Conservation (phyloP, 1,284 basidiomycete genomes). For the Moesziomyces antarcticus region DNA sequence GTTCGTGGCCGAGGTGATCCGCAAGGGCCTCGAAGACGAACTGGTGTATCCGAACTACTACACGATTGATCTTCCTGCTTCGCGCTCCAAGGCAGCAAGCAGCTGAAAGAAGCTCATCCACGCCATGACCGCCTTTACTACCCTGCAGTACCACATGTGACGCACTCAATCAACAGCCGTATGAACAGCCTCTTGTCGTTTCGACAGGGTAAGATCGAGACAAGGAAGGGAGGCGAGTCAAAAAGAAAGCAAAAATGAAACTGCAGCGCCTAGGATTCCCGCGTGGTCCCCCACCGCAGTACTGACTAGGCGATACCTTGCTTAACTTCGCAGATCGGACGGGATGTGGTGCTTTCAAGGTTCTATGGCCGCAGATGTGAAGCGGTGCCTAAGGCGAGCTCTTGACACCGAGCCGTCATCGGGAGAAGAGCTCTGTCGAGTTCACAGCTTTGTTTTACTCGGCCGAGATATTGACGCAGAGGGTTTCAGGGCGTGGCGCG, state of each 20-base stretch:
- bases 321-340: conserved; percentile 84
- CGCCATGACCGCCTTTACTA: background rate
- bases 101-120: too few relatives aligned
- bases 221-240: too few relatives aligned
- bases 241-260: background rate
- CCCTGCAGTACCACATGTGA: too few relatives aligned
- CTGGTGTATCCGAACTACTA: conserved; percentile 67
- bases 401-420: too few relatives aligned
- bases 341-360: conserved; percentile 82
- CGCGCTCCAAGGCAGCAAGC: background rate
- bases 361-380: conserved; percentile 79
- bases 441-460: background rate
- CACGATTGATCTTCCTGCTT: conserved; percentile 56
- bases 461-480: conserved; percentile 15
- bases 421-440: too few relatives aligned
- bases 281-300: conserved; percentile 83
- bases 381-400: too few relatives aligned
- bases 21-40: conserved; percentile 83
- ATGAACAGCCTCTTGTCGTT: too few relatives aligned
- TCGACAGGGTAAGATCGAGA: too few relatives aligned
- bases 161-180: too few relatives aligned
- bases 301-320: conserved; percentile 80
- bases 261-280: conserved; percentile 78
- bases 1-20: conserved; percentile 92
- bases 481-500: background rate